These are phyloP conservation scores for Phytophthora cactorum DNA, from an alignment of 352 stramenopile genomes.

Conservation along the genomic window DNA sequence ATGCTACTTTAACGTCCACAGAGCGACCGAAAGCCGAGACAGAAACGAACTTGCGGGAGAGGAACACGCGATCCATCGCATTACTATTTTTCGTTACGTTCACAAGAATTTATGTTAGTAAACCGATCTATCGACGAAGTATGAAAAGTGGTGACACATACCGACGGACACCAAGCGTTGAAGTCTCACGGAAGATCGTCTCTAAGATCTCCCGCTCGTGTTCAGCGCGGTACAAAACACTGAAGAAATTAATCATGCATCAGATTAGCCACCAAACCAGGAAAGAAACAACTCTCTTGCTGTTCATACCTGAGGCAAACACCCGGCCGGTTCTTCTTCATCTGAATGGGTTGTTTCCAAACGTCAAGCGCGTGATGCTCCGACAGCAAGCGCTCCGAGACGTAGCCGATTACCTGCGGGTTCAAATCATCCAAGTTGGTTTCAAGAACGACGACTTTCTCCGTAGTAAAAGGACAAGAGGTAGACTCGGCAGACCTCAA, in stretches of 20 bases:
- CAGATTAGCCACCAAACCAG: conserved; percentile 1
- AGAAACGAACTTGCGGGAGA: conserved; percentile 61
- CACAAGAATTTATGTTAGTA: conserved; percentile 17
- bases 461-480: conserved; percentile 26
- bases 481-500: conserved; percentile 30
- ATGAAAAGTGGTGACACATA: conserved; percentile 34
- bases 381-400: conserved; percentile 74
- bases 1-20: conserved; percentile 72
- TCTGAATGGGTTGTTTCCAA: conserved; percentile 89
- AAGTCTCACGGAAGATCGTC: conserved; percentile 84
- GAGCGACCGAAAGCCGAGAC: conserved; percentile 49
- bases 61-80: conserved; percentile 58
- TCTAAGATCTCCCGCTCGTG: conserved; percentile 62
- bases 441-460: conserved; percentile 83
- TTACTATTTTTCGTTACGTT: conserved; percentile 47
- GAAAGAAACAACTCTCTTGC: neutral
- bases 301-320: conserved; percentile 68
- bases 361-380: conserved; percentile 79
- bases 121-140: neutral
- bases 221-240: conserved; percentile 75
- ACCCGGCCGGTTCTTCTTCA: conserved; percentile 92
- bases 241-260: conserved; percentile 25
- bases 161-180: conserved; percentile 89
- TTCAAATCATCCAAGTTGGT: conserved; percentile 94
- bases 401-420: conserved; percentile 81